Evolutionary conservation across 225 moss, liverwort and hornwort genomes (phyloP).

Genomic region (Polytrichum commune): DNA sequence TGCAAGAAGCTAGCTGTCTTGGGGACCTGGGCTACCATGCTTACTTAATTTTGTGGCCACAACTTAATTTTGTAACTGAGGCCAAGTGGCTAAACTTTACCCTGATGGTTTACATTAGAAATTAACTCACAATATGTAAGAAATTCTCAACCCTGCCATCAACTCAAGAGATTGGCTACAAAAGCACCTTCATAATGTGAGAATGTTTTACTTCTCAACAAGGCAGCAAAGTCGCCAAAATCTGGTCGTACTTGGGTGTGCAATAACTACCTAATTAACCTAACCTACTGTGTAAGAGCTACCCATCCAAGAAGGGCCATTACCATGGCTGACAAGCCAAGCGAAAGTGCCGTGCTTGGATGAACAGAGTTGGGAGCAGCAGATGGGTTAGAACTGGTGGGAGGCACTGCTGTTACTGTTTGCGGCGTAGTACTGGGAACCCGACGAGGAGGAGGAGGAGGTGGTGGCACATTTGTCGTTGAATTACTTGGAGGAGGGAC

Average conservation of each 20-base stretch:
- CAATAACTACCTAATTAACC: too few species aligned
- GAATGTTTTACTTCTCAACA: background rate
- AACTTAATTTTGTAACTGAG: background rate
- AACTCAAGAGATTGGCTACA: slow-evolving; percentile 42
- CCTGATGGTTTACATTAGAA: background rate
- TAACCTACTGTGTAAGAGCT: too few species aligned
- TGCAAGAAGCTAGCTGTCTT: too few species aligned
- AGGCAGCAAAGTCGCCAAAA: slow-evolving; percentile 16
- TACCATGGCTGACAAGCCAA: background rate
- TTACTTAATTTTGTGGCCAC: background rate
- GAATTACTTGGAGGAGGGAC: background rate
- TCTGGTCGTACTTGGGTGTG: slow-evolving; percentile 37
- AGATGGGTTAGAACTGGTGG: background rate
- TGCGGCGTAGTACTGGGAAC: background rate
- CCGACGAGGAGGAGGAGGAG: slow-evolving; percentile 1
- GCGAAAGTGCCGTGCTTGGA: background rate
- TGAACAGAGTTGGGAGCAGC: background rate
- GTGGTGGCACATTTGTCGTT: background rate
- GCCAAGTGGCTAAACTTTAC: background rate
- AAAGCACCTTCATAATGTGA: background rate
- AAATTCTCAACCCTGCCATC: slow-evolving; percentile 12
- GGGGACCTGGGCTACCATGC: too few species aligned
- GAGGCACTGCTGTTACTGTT: slow-evolving; percentile 8
- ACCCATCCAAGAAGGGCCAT: slow-evolving; percentile 1
- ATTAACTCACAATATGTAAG: background rate